A percentile compares a stretch with the other conserved stretches of the same genome.
phyloP scores from a whole-genome alignment of 495 filamentous ascomycete genomes.

The Podospora appendiculata region DNA sequence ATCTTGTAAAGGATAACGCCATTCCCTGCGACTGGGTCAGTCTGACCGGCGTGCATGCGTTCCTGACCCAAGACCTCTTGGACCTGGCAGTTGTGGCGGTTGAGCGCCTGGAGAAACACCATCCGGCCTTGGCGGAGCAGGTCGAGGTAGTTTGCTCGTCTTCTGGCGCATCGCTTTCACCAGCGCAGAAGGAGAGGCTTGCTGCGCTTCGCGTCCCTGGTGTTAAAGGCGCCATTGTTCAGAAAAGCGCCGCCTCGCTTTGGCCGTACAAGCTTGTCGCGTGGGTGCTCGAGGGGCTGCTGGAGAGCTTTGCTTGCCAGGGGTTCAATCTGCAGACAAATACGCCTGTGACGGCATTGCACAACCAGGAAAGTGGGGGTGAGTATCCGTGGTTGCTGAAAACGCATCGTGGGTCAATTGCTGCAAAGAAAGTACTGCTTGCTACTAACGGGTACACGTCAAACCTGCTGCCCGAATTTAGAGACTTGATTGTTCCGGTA shows the following conservation, averaged over 20 bases:
- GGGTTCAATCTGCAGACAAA: slow-evolving; percentile 66
- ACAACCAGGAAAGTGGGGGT: neutral
- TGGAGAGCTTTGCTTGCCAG: slow-evolving; percentile 17
- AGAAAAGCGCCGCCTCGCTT: slow-evolving; percentile 39
- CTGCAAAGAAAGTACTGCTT: slow-evolving; percentile 55
- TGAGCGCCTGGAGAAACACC: slow-evolving; percentile 27
- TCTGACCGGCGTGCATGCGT: slow-evolving; percentile 38
- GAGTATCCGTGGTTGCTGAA: slow-evolving; percentile 40
- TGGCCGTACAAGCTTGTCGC: slow-evolving; percentile 82
- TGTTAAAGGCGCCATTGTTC: slow-evolving; percentile 38
- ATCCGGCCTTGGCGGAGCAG: slow-evolving; percentile 43
- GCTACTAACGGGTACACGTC: slow-evolving; percentile 76
- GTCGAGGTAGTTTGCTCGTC: slow-evolving; percentile 23
- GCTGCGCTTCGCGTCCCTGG: slow-evolving; percentile 28
- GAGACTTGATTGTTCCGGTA: slow-evolving; percentile 67
- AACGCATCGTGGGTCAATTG: slow-evolving; percentile 56
- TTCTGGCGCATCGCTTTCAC: neutral
- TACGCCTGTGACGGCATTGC: slow-evolving; percentile 53
- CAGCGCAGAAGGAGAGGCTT: slow-evolving; percentile 14
- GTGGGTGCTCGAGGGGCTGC: slow-evolving; percentile 50
- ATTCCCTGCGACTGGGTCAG: slow-evolving; percentile 57
- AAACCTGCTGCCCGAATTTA: slow-evolving; percentile 59
- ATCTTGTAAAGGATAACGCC: slow-evolving; percentile 39
- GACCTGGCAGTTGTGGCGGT: slow-evolving; percentile 34
- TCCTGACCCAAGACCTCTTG: slow-evolving; percentile 41